phyloP scores from a whole-genome alignment of 2,329 filamentous ascomycete genomes.

The Phaeomoniella chlamydospora region DNA sequence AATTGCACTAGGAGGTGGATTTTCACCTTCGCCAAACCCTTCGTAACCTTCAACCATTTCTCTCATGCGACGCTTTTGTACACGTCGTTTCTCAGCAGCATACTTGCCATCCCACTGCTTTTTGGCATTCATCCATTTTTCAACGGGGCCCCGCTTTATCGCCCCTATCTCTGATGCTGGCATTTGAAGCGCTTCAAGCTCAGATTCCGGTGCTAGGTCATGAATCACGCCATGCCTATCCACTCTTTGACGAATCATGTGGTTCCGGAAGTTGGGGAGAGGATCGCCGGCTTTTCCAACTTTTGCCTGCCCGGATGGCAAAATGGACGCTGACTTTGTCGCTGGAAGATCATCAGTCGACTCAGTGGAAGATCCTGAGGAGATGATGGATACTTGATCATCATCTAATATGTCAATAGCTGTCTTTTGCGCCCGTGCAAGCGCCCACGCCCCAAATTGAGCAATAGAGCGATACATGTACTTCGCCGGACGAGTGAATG shows the following conservation, averaged over 20 bases:
- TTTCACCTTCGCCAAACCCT: slow-evolving; percentile 55
- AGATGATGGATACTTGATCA: slow-evolving; percentile 61
- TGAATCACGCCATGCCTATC: slow-evolving; percentile 63
- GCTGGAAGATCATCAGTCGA: slow-evolving; percentile 7
- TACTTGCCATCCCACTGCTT: slow-evolving; percentile 60
- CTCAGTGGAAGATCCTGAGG: slow-evolving; percentile 32
- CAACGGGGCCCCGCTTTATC: slow-evolving; percentile 64
- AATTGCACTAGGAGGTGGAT: slow-evolving; percentile 70
- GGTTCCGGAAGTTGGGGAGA: slow-evolving; percentile 60
- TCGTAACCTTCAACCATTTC: slow-evolving; percentile 61
- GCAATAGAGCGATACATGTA: slow-evolving; percentile 88
- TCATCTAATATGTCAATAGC: slow-evolving; percentile 72
- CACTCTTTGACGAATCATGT: slow-evolving; percentile 88
- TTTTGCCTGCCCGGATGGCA: slow-evolving; percentile 14
- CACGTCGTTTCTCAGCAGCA: slow-evolving; percentile 49
- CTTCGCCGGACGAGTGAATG: slow-evolving; percentile 89
- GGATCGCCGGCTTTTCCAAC: slow-evolving; percentile 80
- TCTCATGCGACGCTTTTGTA: slow-evolving; percentile 59
- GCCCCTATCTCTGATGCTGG: slow-evolving; percentile 55
- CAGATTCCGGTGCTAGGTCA: slow-evolving; percentile 46
- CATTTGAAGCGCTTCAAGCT: slow-evolving; percentile 54
- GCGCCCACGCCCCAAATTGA: slow-evolving; percentile 84
- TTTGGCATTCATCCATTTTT: slow-evolving; percentile 70
- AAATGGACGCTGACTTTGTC: slow-evolving; percentile 8
- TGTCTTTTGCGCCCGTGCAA: slow-evolving; percentile 66